Conservation (phyloP, 2,329 filamentous ascomycete species). For the Coleophoma crateriformis region DNA sequence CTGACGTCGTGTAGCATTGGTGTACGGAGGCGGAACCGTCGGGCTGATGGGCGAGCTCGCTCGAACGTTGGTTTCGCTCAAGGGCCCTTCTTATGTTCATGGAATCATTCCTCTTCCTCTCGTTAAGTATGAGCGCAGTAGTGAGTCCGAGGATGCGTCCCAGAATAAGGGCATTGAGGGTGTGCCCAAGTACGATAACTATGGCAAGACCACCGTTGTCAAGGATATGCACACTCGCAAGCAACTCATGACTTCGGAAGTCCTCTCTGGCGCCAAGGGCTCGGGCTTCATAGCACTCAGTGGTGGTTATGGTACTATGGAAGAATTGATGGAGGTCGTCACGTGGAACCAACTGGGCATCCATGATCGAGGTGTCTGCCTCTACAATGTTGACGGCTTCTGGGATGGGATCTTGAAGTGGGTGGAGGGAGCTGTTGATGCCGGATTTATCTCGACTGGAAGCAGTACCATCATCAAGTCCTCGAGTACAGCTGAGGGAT, state of each 20-base stretch:
- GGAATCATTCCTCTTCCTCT: slow-evolving; percentile 89
- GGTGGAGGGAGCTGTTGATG: slow-evolving; percentile 69
- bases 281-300: slow-evolving; percentile 84
- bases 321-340: slow-evolving; percentile 87
- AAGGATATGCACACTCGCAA: slow-evolving; percentile 96
- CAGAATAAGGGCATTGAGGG: slow-evolving; percentile 29
- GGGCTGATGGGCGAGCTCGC: slow-evolving; percentile 96
- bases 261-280: slow-evolving; percentile 74
- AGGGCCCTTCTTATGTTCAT: slow-evolving; percentile 77
- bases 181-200: slow-evolving; percentile 45
- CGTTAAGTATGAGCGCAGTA: slow-evolving; percentile 67
- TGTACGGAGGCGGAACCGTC: slow-evolving; percentile 92
- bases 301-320: slow-evolving; percentile 90
- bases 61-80: slow-evolving; percentile 75
- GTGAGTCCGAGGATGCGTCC: slow-evolving; percentile 45
- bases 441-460: slow-evolving; percentile 68
- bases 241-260: slow-evolving; percentile 85
- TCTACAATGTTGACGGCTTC: slow-evolving; percentile 86
- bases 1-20: slow-evolving; percentile 44
- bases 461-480: slow-evolving; percentile 77
- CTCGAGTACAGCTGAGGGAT: slow-evolving; percentile 65
- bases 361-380: slow-evolving; percentile 70
- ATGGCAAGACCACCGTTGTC: slow-evolving; percentile 82
- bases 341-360: slow-evolving; percentile 98
- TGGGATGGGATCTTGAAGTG: slow-evolving; percentile 83